Evolutionary conservation across 495 filamentous ascomycete species (phyloP), one percentile per base, ranked within the genome.

Genomic region (Talaromyces ruber): DNA sequence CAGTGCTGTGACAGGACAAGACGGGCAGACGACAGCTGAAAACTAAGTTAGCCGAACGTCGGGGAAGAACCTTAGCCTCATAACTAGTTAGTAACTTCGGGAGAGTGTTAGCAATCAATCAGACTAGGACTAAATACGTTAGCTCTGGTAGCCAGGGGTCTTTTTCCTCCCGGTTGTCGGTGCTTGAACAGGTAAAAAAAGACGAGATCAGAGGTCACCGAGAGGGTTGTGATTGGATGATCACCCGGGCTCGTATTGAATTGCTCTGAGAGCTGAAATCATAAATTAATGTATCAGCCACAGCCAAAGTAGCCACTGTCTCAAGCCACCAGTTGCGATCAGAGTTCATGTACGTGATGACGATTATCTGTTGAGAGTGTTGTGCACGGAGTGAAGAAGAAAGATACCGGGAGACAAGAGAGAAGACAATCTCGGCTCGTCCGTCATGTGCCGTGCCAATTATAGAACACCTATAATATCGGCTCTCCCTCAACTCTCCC

Each of bases 11-110:
- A 47, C 21, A 26, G 50, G 50, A 12, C 47, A 21, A 6, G 47
- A 25, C 18, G 24, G 47, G 47, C 51, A 26, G 51, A 54, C 51
- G 51, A 54, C n/a, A 54, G 51, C 51, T 54, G 51, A 54, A 54
- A n/a, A 54, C 14, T 25, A 26, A 28, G 51, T 54, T 54, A 54
- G 51, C 21, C 43, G 43, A 47, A 47, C n/a, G 7, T 47, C 34
- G 43, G 43, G 43, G 43, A 5, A 18, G n/a, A 47, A 2, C 1
- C 4, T n/a, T 47, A 47, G 43, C 43, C 43, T 47, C 43, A 47
- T 47, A 29, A 37, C 34, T n/a, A n/a, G n/a, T 37, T 29, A n/a
- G 43, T 47, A 21, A 6, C 5, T 47, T 21, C 7, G 4, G 39
- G 6, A 45, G 6, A n/a, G 39, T 47, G 18, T 18, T n/a, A 47